phyloP scores from a whole-genome alignment of 2,329 filamentous ascomycete genomes.

The Ascocoryne sarcoides region DNA sequence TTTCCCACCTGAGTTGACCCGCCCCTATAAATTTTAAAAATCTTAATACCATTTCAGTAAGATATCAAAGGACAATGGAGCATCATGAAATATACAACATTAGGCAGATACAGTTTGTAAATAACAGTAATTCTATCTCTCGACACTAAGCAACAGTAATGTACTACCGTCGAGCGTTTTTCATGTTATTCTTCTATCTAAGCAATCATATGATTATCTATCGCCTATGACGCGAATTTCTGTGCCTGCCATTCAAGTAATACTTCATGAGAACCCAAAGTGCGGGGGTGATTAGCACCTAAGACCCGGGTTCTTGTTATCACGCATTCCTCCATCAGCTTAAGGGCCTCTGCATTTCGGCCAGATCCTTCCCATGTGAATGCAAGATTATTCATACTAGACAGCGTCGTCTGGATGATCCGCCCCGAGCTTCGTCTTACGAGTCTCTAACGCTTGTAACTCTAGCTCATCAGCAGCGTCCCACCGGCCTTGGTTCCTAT shows the following conservation, averaged over 20 bases:
- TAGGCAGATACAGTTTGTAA: too few species aligned
- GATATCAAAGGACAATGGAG: too few species aligned
- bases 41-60: too few species aligned
- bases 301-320: neutral
- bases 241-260: slow-evolving; percentile 8
- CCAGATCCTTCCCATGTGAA: slow-evolving; percentile 1
- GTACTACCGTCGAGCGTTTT: neutral
- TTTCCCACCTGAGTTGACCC: too few species aligned
- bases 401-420: neutral
- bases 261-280: slow-evolving; percentile 7
- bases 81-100: too few species aligned
- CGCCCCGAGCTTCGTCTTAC: neutral
- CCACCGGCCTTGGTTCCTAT: neutral
- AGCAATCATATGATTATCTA: too few species aligned
- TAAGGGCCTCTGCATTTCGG: slow-evolving; percentile 5
- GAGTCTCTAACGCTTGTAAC: neutral
- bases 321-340: slow-evolving; percentile 6
- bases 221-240: too few species aligned
- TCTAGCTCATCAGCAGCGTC: neutral
- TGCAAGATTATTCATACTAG: neutral
- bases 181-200: too few species aligned
- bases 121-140: too few species aligned
- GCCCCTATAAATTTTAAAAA: too few species aligned
- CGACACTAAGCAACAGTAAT: too few species aligned
- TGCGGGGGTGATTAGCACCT: slow-evolving; percentile 8